Percentiles rank a stretch among this genome's conserved stretches.
Evolutionary conservation across 163 green algal species (phyloP).

Genomic region (Smithsoniella earleae): DNA sequence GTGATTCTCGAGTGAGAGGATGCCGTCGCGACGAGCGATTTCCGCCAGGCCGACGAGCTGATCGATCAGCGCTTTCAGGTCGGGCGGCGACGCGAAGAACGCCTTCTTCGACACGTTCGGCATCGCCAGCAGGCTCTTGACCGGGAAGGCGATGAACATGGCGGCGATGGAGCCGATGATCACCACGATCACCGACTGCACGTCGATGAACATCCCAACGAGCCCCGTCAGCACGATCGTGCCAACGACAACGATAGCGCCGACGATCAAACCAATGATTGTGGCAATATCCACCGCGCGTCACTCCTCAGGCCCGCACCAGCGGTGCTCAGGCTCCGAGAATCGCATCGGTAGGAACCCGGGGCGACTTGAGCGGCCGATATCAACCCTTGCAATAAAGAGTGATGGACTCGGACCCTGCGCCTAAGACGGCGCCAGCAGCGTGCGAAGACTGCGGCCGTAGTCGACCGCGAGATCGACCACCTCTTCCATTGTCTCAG

Average conservation of each 20-base stretch:
- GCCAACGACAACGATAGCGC: constrained; percentile 2
- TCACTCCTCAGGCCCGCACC: too few relatives aligned
- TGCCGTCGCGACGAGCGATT: not conserved
- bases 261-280: not conserved
- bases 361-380: too few relatives aligned
- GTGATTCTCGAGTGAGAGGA: not conserved
- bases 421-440: too few relatives aligned
- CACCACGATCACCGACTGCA: constrained; percentile 2
- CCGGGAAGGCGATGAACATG: not conserved
- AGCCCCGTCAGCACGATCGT: too few relatives aligned
- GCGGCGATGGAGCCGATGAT: constrained; percentile 1
- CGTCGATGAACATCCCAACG: constrained; percentile 7
- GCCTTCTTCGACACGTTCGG: not conserved
- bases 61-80: not conserved
- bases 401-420: too few relatives aligned
- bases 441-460: too few relatives aligned
- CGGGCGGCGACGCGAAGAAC: not conserved
- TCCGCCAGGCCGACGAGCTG: not conserved
- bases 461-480: not conserved
- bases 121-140: not conserved
- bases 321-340: too few relatives aligned
- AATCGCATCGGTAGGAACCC: too few relatives aligned
- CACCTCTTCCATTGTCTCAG: not conserved
- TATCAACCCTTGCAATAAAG: too few relatives aligned
- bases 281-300: constrained; percentile 10